Evolutionary conservation across 805 yeast genomes (phyloP), one percentile per base, ranked within the genome.

Genomic region (Yamadazyma phyllophila): DNA sequence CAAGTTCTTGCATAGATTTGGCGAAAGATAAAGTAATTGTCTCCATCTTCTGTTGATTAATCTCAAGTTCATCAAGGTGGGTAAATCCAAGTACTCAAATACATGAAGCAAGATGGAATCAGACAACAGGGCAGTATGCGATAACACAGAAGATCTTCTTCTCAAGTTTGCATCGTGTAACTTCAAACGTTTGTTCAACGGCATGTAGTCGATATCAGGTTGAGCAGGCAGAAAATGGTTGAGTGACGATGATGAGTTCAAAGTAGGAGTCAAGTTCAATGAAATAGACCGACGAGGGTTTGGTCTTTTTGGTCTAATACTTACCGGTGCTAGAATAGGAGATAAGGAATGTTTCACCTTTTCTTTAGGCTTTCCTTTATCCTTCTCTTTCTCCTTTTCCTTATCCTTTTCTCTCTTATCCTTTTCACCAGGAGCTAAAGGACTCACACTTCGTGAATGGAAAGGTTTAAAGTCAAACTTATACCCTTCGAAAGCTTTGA

Each of bases 1-100:
- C 40, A 86, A 66, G 0, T 36, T 60, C 15, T 67, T 69, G 54
- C 76, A 77, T 30, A 85, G 66, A 14, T 70, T 73, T 1, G 81
- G 78, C 0, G 86, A 80, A 27, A 77, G 73, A 47, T 76, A 76
- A 13, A 85, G 62, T 30, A 86, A 62, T 51, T 82, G 86, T 54
- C 83, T 72, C 91, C 92, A 86, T 52, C 83, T 74, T 48, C 77
- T 68, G 59, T 85, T 80, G 32, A 85, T 82, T 3, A 73, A 53
- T 44, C 85, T 67, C 50, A 80, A 53, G 53, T 73, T 77, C 85
- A 85, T 80, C 46, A 83, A 62, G n/a, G 74, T 77, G 1, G 81
- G 82, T 26, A 86, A 66, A 7, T 77, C 70, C 37, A 85, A 59
- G 46, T 66, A 66, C 34, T 73, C 73, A 51, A 86, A 83, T 1